Evolutionary conservation across 371 early-diverging fungal species (phyloP), one percentile per base, ranked within the genome.

Genomic region (Rhizopus arrhizus): DNA sequence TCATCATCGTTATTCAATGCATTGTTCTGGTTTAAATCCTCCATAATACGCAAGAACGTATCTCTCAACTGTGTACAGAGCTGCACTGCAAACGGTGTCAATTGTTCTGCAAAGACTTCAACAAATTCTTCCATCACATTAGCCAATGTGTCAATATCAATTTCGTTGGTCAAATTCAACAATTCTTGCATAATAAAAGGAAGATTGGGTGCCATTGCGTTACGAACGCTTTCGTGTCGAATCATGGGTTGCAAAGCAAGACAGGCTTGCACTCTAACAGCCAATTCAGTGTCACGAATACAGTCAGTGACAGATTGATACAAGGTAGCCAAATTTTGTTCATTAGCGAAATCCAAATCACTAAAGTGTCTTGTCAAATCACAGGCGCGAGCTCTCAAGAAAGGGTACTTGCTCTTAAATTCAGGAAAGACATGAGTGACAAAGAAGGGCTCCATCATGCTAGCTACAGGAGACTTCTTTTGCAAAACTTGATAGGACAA

Each of bases 111-210:
- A 82, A 90, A 97, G n/a, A 87, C 85, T 62, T 90, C 89, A 3
- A 96, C 95, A 64, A 96, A 86, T 57, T 83, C 83, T 49, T 95
- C 95, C 84, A 96, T 91, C 42, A 93, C 91, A n/a, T 74, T 74
- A 0, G 96, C 79, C 9, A 97, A 72, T 0, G 87, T 88, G 66
- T 96, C 97, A 65, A 93, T 80, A 68, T 97, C 96, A 58, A 95
- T 91, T 67, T 92, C 86, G 71, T 93, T 91, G 2, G 93, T 94
- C 53, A 96, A 73, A 28, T 86, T 73, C 58, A 97, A 78, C 41
- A 95, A 77, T 54, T 83, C 82, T 64, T 91, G 86, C 92, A 95
- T 95, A 53, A 97, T 87, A 41, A 85, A 78, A 7, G 91, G 88
- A 28, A 94, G 73, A 45, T 85, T 86, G 32, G 90, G 92, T 48